A percentile compares a stretch with the other conserved stretches of the same genome.
phyloP scores from a whole-genome alignment of 129 eudicot species.

The Glebionis coronaria region DNA sequence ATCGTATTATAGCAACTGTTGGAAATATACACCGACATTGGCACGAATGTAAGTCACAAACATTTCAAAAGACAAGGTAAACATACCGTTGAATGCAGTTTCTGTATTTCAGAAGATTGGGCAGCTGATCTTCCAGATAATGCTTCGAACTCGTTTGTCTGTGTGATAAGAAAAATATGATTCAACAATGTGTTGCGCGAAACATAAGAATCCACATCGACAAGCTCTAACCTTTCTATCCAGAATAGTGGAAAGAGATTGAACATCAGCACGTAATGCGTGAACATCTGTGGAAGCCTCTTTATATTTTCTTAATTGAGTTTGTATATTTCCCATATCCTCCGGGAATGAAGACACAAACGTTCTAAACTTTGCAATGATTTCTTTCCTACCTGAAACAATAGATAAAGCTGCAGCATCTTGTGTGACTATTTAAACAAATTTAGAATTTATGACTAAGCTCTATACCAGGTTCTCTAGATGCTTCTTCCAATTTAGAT shows the following conservation, averaged over 20 bases:
- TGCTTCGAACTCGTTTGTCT: conserved; percentile 68
- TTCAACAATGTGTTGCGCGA: background rate
- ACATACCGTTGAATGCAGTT: conserved; percentile 61
- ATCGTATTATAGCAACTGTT: conserved; percentile 1
- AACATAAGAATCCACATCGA: background rate
- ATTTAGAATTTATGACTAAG: conserved; percentile 5
- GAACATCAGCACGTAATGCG: conserved; percentile 77
- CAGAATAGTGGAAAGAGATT: conserved; percentile 59
- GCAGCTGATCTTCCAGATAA: conserved; percentile 62
- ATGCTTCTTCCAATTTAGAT: conserved; percentile 70
- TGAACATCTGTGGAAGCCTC: conserved; percentile 84
- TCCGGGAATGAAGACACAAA: conserved; percentile 82
- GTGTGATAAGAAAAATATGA: conserved; percentile 10
- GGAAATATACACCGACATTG: background rate
- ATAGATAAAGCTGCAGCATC: conserved; percentile 10
- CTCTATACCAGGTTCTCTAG: conserved; percentile 72
- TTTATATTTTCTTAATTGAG: conserved; percentile 69
- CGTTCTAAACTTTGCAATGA: conserved; percentile 71
- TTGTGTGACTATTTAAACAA: background rate
- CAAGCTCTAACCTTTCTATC: conserved; percentile 55
- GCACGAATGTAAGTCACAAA: background rate
- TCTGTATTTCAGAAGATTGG: conserved; percentile 65
- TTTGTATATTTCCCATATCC: conserved; percentile 81
- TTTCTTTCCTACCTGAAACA: conserved; percentile 86
- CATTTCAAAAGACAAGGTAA: background rate